Conservation (phyloP, 176 grass and related monocot species). For the Zea mays region DNA sequence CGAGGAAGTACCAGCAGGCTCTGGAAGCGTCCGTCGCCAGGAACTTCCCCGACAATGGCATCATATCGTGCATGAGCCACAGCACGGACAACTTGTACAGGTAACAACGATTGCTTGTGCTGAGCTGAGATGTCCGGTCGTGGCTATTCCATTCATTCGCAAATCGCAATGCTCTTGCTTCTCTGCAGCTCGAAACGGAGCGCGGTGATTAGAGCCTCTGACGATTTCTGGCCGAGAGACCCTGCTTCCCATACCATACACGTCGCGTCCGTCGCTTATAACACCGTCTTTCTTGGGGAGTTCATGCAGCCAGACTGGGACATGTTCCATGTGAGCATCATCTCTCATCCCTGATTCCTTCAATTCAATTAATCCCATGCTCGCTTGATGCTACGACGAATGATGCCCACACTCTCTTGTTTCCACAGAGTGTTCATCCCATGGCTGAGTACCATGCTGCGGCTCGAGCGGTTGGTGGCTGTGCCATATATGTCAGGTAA, state of each 20-base stretch:
- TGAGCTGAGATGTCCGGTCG: background rate
- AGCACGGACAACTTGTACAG: conserved; percentile 84
- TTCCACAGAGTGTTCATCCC: conserved; percentile 52
- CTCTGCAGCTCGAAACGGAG: conserved; percentile 59
- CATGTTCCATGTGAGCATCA: conserved; percentile 78
- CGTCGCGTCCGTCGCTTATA: conserved; percentile 75
- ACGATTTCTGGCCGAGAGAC: conserved; percentile 87
- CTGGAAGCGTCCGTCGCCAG: conserved; percentile 67
- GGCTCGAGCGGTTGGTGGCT: conserved; percentile 69
- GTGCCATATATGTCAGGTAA: conserved; percentile 86
- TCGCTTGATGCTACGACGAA: background rate
- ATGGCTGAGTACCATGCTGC: conserved; percentile 79
- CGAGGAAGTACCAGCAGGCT: conserved; percentile 82
- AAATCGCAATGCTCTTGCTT: too few relatives aligned
- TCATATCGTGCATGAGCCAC: conserved; percentile 96
- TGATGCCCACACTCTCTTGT: background rate
- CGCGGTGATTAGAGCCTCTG: conserved; percentile 80
- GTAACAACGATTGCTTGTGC: conserved; percentile 8
- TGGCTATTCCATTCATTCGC: too few relatives aligned
- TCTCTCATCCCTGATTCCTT: background rate
- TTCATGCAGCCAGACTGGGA: conserved; percentile 92
- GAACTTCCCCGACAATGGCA: conserved; percentile 73
- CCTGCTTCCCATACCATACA: conserved; percentile 80
- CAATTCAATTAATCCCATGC: too few relatives aligned
- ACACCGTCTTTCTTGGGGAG: conserved; percentile 73